A percentile compares a stretch with the other conserved stretches of the same genome.
Conservation (phyloP, 2,329 filamentous ascomycete genomes). For the Cordyceps militaris region DNA sequence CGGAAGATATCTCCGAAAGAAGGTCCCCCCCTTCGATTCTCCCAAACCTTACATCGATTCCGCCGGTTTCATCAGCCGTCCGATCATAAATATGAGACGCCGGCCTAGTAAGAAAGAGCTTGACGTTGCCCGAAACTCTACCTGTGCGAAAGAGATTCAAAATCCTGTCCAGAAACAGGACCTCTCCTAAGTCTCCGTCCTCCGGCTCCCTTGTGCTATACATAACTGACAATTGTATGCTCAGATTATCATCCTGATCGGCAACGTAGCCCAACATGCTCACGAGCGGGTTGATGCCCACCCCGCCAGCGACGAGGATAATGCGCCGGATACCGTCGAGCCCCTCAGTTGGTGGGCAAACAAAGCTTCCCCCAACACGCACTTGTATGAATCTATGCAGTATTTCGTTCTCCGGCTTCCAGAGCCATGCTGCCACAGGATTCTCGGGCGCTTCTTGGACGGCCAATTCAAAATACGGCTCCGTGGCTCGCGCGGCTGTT, state of each 20-base stretch:
- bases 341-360: conserved; percentile 59
- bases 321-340: conserved; percentile 47
- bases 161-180: conserved; percentile 48
- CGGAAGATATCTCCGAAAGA: conserved; percentile 29
- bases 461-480: conserved; percentile 65
- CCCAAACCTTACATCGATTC: conserved; percentile 23
- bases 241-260: conserved; percentile 25
- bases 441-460: conserved; percentile 66
- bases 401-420: conserved; percentile 50
- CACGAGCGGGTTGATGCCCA: conserved; percentile 75
- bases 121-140: conserved; percentile 33
- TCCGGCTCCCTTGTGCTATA: conserved; percentile 47
- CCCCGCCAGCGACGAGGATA: conserved; percentile 72
- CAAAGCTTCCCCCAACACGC: conserved; percentile 73
- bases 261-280: conserved; percentile 62
- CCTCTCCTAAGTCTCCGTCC: conserved; percentile 23
- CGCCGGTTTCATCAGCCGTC: background rate
- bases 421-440: conserved; percentile 70
- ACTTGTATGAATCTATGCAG: conserved; percentile 54
- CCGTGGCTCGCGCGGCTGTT: conserved; percentile 29
- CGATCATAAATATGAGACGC: background rate
- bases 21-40: conserved; percentile 40
- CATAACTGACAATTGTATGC: conserved; percentile 48
- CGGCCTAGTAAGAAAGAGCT: conserved; percentile 40
- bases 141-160: conserved; percentile 31